Conservation (phyloP, 768 basidiomycete species). For the Crepidotus variabilis region DNA sequence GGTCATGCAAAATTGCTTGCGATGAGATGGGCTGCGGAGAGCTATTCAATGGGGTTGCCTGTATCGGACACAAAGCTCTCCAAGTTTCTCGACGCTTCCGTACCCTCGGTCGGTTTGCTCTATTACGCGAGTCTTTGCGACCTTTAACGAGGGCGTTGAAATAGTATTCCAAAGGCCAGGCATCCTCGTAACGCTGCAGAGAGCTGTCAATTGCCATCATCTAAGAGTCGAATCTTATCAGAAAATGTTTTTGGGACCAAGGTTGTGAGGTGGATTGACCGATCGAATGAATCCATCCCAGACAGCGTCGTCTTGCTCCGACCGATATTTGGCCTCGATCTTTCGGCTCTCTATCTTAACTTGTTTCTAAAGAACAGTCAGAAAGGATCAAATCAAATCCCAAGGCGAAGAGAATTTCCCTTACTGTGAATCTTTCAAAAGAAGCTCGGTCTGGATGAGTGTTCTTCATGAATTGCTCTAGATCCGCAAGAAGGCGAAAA, state of each 20-base stretch:
- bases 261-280: too few relatives aligned
- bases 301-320: too few relatives aligned
- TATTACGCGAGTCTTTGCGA: neutral
- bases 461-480: neutral
- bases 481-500: neutral
- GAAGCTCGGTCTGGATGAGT: neutral
- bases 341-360: too few relatives aligned
- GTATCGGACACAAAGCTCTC: too few relatives aligned
- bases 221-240: neutral
- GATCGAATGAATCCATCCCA: too few relatives aligned
- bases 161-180: constrained; percentile 1
- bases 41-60: neutral
- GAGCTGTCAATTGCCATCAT: neutral
- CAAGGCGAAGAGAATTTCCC: neutral
- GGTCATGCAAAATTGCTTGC: neutral
- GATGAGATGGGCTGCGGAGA: neutral
- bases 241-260: neutral
- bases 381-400: too few relatives aligned
- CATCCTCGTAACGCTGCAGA: neutral
- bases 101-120: too few relatives aligned
- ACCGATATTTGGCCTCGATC: too few relatives aligned
- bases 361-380: too few relatives aligned
- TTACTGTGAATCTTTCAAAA: neutral
- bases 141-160: neutral
- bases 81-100: too few relatives aligned